Conservation (phyloP, 768 basidiomycete species). For the Kwoniella pini region DNA sequence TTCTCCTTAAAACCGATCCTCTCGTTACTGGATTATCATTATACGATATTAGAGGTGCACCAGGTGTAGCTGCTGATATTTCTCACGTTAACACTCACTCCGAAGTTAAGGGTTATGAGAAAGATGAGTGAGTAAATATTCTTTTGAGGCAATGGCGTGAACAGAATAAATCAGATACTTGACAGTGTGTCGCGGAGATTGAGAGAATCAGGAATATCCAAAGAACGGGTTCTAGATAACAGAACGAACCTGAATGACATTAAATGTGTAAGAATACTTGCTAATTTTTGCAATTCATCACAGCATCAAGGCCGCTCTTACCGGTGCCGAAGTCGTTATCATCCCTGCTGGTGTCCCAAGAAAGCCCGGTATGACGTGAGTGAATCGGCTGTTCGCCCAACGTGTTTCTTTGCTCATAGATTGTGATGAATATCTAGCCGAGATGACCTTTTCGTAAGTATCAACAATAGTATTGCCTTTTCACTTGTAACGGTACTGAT, state of each 20-base stretch:
- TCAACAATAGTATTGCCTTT: too few relatives aligned
- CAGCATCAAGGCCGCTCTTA: slow-evolving; percentile 67
- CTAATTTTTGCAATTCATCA: neutral
- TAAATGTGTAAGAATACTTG: neutral
- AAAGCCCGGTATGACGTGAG: slow-evolving; percentile 62
- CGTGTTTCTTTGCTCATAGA: neutral
- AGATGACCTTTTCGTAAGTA: slow-evolving; percentile 64
- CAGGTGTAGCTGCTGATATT: slow-evolving; percentile 95
- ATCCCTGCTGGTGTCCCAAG: slow-evolving; percentile 96
- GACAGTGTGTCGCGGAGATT: too few relatives aligned
- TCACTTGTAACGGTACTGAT: too few relatives aligned
- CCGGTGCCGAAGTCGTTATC: slow-evolving; percentile 83
- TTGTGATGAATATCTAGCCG: slow-evolving; percentile 25
- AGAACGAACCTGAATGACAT: neutral
- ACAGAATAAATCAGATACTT: too few relatives aligned
- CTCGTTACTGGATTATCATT: slow-evolving; percentile 78
- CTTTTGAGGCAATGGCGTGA: too few relatives aligned
- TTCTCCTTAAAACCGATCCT: slow-evolving; percentile 90
- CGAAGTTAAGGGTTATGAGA: slow-evolving; percentile 62
- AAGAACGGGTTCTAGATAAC: too few relatives aligned
- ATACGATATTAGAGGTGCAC: slow-evolving; percentile 82
- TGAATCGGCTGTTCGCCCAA: slow-evolving; percentile 1
- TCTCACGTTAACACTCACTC: slow-evolving; percentile 87
- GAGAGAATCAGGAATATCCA: too few relatives aligned
- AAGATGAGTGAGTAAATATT: slow-evolving; percentile 52